These are phyloP conservation scores for Viridothelium virens DNA, from an alignment of 495 filamentous ascomycete genomes.

Conservation along the genomic window DNA sequence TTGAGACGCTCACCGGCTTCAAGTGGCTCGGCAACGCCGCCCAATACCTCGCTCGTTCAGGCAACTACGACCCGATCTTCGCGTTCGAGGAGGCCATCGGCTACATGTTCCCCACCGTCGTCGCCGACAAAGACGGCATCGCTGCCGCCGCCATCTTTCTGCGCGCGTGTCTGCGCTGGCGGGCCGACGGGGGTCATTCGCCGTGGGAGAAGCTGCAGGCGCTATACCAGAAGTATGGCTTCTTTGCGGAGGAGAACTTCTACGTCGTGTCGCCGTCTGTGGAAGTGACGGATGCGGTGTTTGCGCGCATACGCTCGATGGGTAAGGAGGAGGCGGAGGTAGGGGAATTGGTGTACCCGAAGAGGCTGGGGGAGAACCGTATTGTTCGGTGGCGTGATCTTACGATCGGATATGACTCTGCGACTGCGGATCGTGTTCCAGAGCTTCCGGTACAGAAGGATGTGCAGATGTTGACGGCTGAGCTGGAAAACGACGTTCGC, in stretches of 20 bases:
- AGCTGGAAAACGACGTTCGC: conserved; percentile 52
- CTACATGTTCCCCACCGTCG: conserved; percentile 62
- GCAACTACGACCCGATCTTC: conserved; percentile 46
- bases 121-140: conserved; percentile 65
- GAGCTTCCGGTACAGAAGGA: conserved; percentile 50
- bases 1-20: conserved; percentile 66
- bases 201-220: conserved; percentile 53
- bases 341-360: conserved; percentile 31
- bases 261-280: conserved; percentile 58
- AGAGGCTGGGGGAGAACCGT: conserved; percentile 42
- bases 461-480: conserved; percentile 66
- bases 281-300: conserved; percentile 45
- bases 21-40: conserved; percentile 57
- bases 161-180: conserved; percentile 51
- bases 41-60: conserved; percentile 24
- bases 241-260: conserved; percentile 59
- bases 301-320: conserved; percentile 47
- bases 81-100: conserved; percentile 69
- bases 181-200: conserved; percentile 48
- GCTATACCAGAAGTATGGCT: conserved; percentile 54
- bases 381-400: conserved; percentile 61
- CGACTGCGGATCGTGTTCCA: conserved; percentile 46
- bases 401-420: conserved; percentile 57
- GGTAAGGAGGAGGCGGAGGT: conserved; percentile 23
- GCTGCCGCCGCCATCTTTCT: conserved; percentile 60